Conservation (phyloP, 352 stramenopile genomes). For the Blastocystis sp. region DNA sequence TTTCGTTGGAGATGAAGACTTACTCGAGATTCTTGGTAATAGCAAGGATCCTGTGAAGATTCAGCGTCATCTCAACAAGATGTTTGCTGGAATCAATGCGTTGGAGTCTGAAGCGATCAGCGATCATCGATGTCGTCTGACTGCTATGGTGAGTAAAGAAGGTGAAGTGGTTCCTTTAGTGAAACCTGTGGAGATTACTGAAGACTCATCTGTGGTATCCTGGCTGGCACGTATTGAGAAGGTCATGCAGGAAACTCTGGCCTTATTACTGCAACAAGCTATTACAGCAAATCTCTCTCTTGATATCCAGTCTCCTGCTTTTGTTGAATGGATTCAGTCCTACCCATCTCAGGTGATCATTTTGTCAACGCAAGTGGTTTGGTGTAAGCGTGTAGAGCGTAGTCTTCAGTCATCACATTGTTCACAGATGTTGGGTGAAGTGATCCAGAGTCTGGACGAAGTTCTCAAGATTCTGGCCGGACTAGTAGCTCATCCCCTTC, state of each 20-base stretch:
- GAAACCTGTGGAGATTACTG: slow-evolving; percentile 82
- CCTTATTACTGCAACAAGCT: slow-evolving; percentile 87
- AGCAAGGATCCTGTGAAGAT: slow-evolving; percentile 95
- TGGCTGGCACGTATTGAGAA: slow-evolving; percentile 94
- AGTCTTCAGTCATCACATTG: slow-evolving; percentile 78
- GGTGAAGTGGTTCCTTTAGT: slow-evolving; percentile 92
- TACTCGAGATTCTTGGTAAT: slow-evolving; percentile 99
- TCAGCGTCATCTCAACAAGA: slow-evolving; percentile 92
- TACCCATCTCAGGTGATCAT: slow-evolving; percentile 98
- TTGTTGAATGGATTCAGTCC: slow-evolving; percentile 92
- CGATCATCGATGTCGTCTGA: slow-evolving; percentile 69
- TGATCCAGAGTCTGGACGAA: slow-evolving; percentile 74
- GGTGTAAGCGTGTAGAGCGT: slow-evolving; percentile 88
- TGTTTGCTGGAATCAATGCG: slow-evolving; percentile 96
- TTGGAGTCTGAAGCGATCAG: slow-evolving; percentile 76
- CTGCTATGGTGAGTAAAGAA: slow-evolving; percentile 94
- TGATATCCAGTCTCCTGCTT: slow-evolving; percentile 79
- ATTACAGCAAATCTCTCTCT: slow-evolving; percentile 77
- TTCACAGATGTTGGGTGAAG: slow-evolving; percentile 73
- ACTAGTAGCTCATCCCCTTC: slow-evolving; percentile 82
- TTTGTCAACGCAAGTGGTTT: slow-evolving; percentile 92
- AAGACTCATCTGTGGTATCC: slow-evolving; percentile 85
- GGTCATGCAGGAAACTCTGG: slow-evolving; percentile 93
- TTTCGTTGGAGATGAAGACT: slow-evolving; percentile 99
- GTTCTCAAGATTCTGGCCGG: slow-evolving; percentile 91